Conservation (phyloP, 257 asterid species). For the Solanum stenotomum region DNA sequence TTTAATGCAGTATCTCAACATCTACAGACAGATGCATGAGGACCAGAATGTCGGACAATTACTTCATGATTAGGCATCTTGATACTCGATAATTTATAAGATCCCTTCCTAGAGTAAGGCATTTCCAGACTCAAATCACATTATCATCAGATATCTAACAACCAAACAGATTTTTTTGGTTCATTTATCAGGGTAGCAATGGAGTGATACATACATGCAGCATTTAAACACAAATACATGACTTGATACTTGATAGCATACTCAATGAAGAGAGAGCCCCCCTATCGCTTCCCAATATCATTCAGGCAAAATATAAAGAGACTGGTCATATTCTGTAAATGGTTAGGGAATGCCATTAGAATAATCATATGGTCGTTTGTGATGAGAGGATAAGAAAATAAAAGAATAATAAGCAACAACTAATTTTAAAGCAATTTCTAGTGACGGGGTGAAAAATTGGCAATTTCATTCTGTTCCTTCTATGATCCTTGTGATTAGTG, state of each 20-base stretch:
- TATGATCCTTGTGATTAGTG: background rate
- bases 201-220: background rate
- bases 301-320: background rate
- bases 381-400: background rate
- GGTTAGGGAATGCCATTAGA: background rate
- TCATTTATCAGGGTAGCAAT: background rate
- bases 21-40: background rate
- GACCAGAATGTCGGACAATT: background rate
- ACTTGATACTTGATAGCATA: background rate
- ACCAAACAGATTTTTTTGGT: background rate
- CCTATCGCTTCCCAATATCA: background rate
- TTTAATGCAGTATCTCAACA: background rate
- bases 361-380: background rate
- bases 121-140: background rate
- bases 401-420: background rate
- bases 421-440: background rate
- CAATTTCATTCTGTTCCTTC: background rate
- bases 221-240: background rate
- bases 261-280: background rate
- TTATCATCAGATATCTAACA: background rate
- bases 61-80: background rate
- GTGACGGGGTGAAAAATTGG: background rate
- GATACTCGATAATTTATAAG: background rate
- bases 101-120: background rate
- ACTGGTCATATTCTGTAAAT: background rate